phyloP scores from a whole-genome alignment of 148 eudicot genomes.

The Chenopodium suecicum region DNA sequence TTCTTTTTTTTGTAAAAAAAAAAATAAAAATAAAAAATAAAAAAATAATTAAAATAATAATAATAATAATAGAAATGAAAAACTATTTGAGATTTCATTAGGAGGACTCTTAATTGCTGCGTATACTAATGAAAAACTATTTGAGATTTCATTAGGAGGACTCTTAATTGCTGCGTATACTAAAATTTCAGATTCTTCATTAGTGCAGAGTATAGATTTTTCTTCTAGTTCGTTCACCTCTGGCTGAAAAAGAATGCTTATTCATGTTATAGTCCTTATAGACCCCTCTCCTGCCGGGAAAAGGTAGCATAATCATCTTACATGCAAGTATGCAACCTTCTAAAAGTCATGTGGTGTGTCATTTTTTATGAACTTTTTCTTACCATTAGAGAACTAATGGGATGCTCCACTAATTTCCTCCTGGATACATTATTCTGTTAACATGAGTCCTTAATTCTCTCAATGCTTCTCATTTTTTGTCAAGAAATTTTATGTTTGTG shows the following conservation, averaged over 20 bases:
- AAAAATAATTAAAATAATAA: too few relatives aligned
- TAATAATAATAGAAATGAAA: neutral
- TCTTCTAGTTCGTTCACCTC: neutral
- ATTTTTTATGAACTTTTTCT: neutral
- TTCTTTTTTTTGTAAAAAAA: neutral
- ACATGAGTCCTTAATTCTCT: neutral
- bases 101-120: neutral
- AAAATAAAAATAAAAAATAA: too few relatives aligned
- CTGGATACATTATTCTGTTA: neutral
- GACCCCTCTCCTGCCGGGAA: neutral
- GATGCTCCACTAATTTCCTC: neutral
- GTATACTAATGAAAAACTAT: neutral
- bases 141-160: neutral
- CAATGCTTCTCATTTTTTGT: neutral
- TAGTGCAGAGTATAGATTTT: neutral
- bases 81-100: neutral
- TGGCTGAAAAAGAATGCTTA: neutral
- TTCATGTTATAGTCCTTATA: neutral
- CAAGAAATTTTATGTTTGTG: neutral
- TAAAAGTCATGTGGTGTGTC: neutral
- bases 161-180: neutral
- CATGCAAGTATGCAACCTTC: neutral
- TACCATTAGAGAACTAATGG: neutral
- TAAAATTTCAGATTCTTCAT: too few relatives aligned
- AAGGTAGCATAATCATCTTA: neutral